These are phyloP conservation scores for Parastagonospora avenae DNA, from an alignment of 2,329 filamentous ascomycete genomes.

Conservation along the genomic window DNA sequence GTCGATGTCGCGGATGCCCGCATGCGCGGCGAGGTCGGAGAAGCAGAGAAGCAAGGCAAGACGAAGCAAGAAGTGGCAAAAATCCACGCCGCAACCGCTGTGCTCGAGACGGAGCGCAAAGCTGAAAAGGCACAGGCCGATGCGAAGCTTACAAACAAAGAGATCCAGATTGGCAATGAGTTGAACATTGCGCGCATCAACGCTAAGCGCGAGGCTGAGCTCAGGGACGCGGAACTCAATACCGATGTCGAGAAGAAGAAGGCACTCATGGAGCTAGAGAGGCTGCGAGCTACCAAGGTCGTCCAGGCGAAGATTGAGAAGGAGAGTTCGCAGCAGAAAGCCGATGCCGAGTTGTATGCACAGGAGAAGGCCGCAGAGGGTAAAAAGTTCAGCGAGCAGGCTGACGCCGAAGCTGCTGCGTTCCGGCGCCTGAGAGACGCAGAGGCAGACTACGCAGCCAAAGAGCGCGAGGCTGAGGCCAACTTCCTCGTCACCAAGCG, in stretches of 20 bases:
- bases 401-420: conserved; percentile 61
- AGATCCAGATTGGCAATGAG: conserved; percentile 74
- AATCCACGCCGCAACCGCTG: conserved; percentile 84
- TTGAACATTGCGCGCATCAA: conserved; percentile 77
- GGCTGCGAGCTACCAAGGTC: conserved; percentile 76
- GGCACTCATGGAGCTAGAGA: conserved; percentile 79
- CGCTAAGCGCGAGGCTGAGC: conserved; percentile 74
- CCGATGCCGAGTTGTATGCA: conserved; percentile 61
- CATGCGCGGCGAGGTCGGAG: conserved; percentile 73
- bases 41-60: conserved; percentile 77
- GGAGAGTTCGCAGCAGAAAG: conserved; percentile 71
- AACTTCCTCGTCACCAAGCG: conserved; percentile 54
- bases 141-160: conserved; percentile 72
- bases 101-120: conserved; percentile 83
- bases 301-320: conserved; percentile 74
- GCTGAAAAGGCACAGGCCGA: conserved; percentile 80
- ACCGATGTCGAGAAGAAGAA: conserved; percentile 77
- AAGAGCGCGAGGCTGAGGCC: conserved; percentile 54
- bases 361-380: conserved; percentile 58
- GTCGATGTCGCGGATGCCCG: conserved; percentile 64
- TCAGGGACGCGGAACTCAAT: conserved; percentile 79
- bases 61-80: conserved; percentile 87
- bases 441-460: conserved; percentile 50
- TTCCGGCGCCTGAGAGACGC: conserved; percentile 49
- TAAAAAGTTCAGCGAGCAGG: conserved; percentile 64